phyloP scores from a whole-genome alignment of 2,329 filamentous ascomycete species.

The Hawksworthiomyces lignivorus region DNA sequence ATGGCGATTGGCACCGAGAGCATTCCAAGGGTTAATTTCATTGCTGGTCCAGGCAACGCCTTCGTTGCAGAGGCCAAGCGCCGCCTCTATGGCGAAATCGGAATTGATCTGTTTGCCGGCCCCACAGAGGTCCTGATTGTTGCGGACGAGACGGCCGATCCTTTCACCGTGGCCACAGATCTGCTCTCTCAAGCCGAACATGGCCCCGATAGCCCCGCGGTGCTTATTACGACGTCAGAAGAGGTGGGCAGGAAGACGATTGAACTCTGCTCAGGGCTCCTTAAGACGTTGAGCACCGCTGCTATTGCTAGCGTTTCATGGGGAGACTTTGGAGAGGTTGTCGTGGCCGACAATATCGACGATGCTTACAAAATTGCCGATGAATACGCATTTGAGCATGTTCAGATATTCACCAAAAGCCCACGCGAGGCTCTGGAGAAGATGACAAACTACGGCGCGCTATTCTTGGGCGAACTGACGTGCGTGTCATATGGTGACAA shows the following conservation, averaged over 20 bases:
- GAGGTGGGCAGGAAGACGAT: slow-evolving; percentile 31
- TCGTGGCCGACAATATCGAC: slow-evolving; percentile 33
- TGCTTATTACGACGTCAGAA: slow-evolving; percentile 40
- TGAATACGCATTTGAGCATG: slow-evolving; percentile 41
- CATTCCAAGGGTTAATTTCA: slow-evolving; percentile 48
- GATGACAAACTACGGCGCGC: slow-evolving; percentile 42
- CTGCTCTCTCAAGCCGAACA: slow-evolving; percentile 42
- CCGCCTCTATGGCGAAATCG: slow-evolving; percentile 44
- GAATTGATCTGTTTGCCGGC: slow-evolving; percentile 46
- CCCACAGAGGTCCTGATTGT: slow-evolving; percentile 46
- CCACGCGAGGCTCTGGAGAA: slow-evolving; percentile 41
- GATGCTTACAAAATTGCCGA: slow-evolving; percentile 38
- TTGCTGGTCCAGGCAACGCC: slow-evolving; percentile 46
- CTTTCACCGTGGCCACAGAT: slow-evolving; percentile 37
- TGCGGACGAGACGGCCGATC: slow-evolving; percentile 38
- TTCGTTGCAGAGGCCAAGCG: slow-evolving; percentile 48
- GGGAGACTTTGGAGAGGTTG: slow-evolving; percentile 37
- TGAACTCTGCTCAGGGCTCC: slow-evolving; percentile 26
- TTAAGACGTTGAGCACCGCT: slow-evolving; percentile 34
- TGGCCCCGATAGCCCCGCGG: slow-evolving; percentile 42
- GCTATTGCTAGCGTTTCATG: slow-evolving; percentile 36
- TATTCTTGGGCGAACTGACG: slow-evolving; percentile 44
- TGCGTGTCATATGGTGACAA: slow-evolving; percentile 48
- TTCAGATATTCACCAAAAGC: slow-evolving; percentile 39
- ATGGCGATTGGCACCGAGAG: slow-evolving; percentile 49